Conservation (phyloP, 345 rosid genomes). For the Hirschfeldia incana region DNA sequence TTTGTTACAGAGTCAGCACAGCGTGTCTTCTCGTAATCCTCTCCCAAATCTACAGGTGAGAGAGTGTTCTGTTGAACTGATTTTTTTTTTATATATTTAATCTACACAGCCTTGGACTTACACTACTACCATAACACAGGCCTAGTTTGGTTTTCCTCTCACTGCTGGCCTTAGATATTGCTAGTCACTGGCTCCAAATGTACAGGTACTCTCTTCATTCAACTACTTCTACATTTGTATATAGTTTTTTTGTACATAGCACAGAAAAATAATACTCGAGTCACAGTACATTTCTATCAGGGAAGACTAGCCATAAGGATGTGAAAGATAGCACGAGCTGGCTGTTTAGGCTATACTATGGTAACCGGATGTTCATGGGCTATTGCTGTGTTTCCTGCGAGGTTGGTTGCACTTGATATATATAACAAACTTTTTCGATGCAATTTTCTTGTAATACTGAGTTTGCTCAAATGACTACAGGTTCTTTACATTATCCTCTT, state of each 20-base stretch:
- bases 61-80: neutral
- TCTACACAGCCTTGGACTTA: constrained; percentile 4
- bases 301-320: constrained; percentile 92
- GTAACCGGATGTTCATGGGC: constrained; percentile 90
- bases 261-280: constrained; percentile 21
- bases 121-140: constrained; percentile 45
- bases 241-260: neutral
- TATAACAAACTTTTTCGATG: neutral
- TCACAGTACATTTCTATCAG: constrained; percentile 83
- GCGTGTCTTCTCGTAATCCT: constrained; percentile 89
- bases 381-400: constrained; percentile 93
- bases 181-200: constrained; percentile 97
- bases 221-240: neutral
- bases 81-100: neutral
- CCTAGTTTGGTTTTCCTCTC: constrained; percentile 87
- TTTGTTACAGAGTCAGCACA: constrained; percentile 79
- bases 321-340: constrained; percentile 89
- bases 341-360: constrained; percentile 92
- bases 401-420: constrained; percentile 41
- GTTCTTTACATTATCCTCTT: constrained; percentile 82
- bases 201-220: constrained; percentile 59
- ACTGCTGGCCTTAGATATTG: constrained; percentile 84
- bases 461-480: constrained; percentile 40
- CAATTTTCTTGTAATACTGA: neutral
- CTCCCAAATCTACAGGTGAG: constrained; percentile 78